A percentile compares a stretch with the other conserved stretches of the same genome.
phyloP scores from a whole-genome alignment of 345 rosid genomes.

The thale cress (Arabidopsis thaliana) region TAIR10.1 NC_003074.8:7956001-7956500 shows the following conservation, averaged over 20 bases:
- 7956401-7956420: slow-evolving; percentile 97
- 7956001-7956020: slow-evolving; percentile 9
- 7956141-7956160: slow-evolving; percentile 83
- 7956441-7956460: slow-evolving; percentile 72
- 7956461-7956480: slow-evolving; percentile 45
- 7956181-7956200: slow-evolving; percentile 81
- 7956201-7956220: slow-evolving; percentile 83
- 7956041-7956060: slow-evolving; percentile 40
- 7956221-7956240: slow-evolving; percentile 95
- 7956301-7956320: slow-evolving; percentile 79
- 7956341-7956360: slow-evolving; percentile 95
- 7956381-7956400: slow-evolving; percentile 97
- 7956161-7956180: slow-evolving; percentile 93
- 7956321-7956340: slow-evolving; percentile 86
- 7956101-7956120: slow-evolving; percentile 61
- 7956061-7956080: slow-evolving; percentile 40
- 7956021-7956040: slow-evolving; percentile 20
- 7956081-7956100: slow-evolving; percentile 54
- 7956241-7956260: slow-evolving; percentile 97
- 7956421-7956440: slow-evolving; percentile 85
- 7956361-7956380: slow-evolving; percentile 88
- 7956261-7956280: slow-evolving; percentile 83
- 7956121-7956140: slow-evolving; percentile 87
- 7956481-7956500: slow-evolving; percentile 15
- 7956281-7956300: slow-evolving; percentile 76